A percentile compares a stretch with the other conserved stretches of the same genome.
Conservation (phyloP, 306 rosid species). For the Castanea crenata region DNA sequence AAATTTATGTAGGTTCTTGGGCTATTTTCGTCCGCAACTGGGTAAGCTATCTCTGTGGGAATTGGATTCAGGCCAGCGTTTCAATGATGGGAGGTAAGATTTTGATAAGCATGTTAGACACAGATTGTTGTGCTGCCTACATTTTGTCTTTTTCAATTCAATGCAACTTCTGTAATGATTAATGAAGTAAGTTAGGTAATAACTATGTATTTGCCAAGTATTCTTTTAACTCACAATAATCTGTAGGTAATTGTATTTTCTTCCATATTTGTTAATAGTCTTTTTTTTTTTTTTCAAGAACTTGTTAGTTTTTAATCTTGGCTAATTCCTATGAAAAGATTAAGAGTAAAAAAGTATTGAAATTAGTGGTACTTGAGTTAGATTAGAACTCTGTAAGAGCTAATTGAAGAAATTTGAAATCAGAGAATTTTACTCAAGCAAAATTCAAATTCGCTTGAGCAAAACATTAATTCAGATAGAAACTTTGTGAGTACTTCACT, state of each 20-base stretch:
- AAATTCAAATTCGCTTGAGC: no score
- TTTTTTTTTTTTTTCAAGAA: background rate
- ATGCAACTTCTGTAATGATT: background rate
- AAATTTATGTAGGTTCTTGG: constrained; percentile 69
- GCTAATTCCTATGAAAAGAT: no score
- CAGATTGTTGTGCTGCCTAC: constrained; percentile 18
- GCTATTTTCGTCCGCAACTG: constrained; percentile 80
- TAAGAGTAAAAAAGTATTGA: no score
- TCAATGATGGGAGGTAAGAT: constrained; percentile 45
- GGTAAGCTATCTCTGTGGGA: constrained; percentile 88
- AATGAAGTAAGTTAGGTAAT: background rate
- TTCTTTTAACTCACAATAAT: background rate
- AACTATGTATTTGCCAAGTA: background rate
- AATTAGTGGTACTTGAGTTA: no score
- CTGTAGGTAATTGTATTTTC: background rate
- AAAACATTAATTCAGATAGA: no score
- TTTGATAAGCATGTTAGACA: constrained; percentile 49
- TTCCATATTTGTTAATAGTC: background rate
- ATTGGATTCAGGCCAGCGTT: constrained; percentile 68
- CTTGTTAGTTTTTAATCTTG: background rate
- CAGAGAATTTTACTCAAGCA: no score
- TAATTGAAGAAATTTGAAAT: no score
- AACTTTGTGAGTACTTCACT: no score
- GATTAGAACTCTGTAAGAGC: no score
- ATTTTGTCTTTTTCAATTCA: constrained; percentile 10